Evolutionary conservation across 192 early-diverging fungal species (phyloP).

Genomic region (Coemansia sp.): DNA sequence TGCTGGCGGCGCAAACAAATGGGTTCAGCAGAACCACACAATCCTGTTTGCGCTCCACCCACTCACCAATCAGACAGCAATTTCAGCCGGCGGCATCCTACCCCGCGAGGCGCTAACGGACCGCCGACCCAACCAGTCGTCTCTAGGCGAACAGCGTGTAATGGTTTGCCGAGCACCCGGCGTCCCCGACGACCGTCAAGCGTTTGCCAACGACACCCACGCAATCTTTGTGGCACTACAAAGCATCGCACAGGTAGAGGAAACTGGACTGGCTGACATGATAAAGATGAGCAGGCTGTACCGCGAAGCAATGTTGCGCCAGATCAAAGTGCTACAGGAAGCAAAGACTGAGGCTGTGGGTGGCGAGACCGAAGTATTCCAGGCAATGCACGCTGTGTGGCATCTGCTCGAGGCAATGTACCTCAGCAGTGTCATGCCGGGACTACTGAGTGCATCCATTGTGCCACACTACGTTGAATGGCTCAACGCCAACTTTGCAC

Average conservation of each 20-base stretch:
- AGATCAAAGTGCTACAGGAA: conserved; percentile 32
- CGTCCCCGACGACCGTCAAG: conserved; percentile 20
- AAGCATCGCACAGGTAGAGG: conserved; percentile 21
- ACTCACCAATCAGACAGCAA: conserved; percentile 12
- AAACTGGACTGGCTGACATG: neutral
- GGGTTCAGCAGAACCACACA: no score
- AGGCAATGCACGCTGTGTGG: conserved; percentile 47
- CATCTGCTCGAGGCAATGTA: conserved; percentile 48
- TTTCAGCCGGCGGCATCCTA: conserved; percentile 24
- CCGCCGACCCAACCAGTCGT: no score
- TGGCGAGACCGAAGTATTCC: conserved; percentile 24
- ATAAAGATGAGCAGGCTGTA: conserved; percentile 37
- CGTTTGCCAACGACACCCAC: conserved; percentile 48
- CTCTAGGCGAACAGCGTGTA: conserved; percentile 31
- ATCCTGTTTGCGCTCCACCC: conserved; percentile 28
- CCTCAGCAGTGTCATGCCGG: conserved; percentile 21
- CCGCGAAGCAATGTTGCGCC: conserved; percentile 43
- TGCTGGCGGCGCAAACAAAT: conserved; percentile 29
- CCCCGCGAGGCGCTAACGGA: conserved; percentile 11
- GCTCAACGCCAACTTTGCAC: conserved; percentile 51
- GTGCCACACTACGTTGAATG: conserved; percentile 37
- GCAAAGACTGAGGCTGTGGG: conserved; percentile 9
- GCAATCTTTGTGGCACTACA: conserved; percentile 41
- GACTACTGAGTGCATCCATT: conserved; percentile 21
- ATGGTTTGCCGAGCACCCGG: conserved; percentile 13